These are phyloP conservation scores for Fraxinus floribunda DNA, from an alignment of 305 asterid genomes.

Conservation along the genomic window DNA sequence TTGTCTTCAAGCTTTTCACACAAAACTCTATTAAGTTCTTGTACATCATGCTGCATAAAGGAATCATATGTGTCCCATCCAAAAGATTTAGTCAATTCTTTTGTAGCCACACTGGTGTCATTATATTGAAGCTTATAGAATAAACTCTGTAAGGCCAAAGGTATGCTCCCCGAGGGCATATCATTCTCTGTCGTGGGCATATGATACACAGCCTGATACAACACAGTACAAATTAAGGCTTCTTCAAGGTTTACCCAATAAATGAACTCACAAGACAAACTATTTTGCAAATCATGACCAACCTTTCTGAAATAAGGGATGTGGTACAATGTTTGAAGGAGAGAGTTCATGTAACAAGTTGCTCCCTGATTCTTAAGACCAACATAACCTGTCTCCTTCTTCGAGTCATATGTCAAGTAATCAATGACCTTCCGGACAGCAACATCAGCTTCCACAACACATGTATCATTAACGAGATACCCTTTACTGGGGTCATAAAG, in stretches of 20 bases:
- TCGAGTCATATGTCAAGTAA: slow-evolving; percentile 88
- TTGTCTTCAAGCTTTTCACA: slow-evolving; percentile 93
- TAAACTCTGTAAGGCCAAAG: slow-evolving; percentile 85
- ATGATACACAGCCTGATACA: slow-evolving; percentile 82
- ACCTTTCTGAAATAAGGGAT: slow-evolving; percentile 92
- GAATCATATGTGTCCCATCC: slow-evolving; percentile 96
- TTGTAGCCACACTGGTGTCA: slow-evolving; percentile 87
- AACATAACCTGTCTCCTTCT: slow-evolving; percentile 90
- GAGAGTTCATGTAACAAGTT: slow-evolving; percentile 92
- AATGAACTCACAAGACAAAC: slow-evolving; percentile 14
- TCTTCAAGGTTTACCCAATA: slow-evolving; percentile 15
- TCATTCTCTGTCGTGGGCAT: slow-evolving; percentile 97
- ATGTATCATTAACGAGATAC: slow-evolving; percentile 71
- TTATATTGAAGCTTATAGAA: slow-evolving; percentile 87
- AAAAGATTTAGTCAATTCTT: slow-evolving; percentile 88
- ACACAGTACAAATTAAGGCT: slow-evolving; percentile 31
- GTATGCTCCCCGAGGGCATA: slow-evolving; percentile 85
- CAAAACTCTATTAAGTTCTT: slow-evolving; percentile 82
- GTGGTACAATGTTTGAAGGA: slow-evolving; percentile 84
- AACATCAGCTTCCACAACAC: slow-evolving; percentile 84
- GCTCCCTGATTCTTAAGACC: slow-evolving; percentile 97
- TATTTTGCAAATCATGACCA: slow-evolving; percentile 17
- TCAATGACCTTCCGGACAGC: slow-evolving; percentile 88
- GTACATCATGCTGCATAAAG: slow-evolving; percentile 93
- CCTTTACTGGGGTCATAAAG: slow-evolving; percentile 85